Evolutionary conservation across 2,329 filamentous ascomycete genomes (phyloP), one percentile per base, ranked within the genome.

Genomic region (Basipetospora chlamydospora): DNA sequence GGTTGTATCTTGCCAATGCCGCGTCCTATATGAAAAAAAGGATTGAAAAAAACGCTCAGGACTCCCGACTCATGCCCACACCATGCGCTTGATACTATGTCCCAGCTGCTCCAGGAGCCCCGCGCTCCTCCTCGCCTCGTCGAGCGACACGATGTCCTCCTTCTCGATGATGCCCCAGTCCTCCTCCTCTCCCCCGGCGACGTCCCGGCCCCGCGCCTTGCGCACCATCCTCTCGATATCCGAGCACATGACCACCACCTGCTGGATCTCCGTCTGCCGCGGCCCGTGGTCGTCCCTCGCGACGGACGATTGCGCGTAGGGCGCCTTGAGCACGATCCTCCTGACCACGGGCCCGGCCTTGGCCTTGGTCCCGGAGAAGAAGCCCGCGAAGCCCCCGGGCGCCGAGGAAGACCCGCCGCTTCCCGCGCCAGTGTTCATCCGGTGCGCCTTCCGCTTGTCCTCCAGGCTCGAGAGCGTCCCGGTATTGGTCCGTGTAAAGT

Each of bases 31-130:
- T n/a, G n/a, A n/a, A n/a, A n/a, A n/a, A n/a, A n/a, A n/a, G n/a
- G n/a, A n/a, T n/a, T n/a, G n/a, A n/a, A n/a, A n/a, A n/a, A n/a
- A n/a, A 6, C 30, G 18, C 16, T 33, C 30, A 6, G 17, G 17
- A 12, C 18, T 28, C 16, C 29, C n/a, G 10, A 21, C 32, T 43
- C 49, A 69, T 33, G 70, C 71, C 90, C 90, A 96, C 10, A 98
- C 86, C 53, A 96, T 59, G 64, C 84, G 93, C 71, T 94, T 95
- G 48, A 96, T 67, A 41, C 80, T 81, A 62, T 96, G 86, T 2
- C 86, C 84, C 49, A 92, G 59, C 53, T 88, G 79, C 57, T 95
- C 88, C 36, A 96, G 55, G 47, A 92, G 66, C 0, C 86, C 83
- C 0, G 88, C 95, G 42, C 79, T 86, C 62, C 73, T 81, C 67